Conservation (phyloP, 768 basidiomycete genomes). For the Pisolithus microcarpus region DNA sequence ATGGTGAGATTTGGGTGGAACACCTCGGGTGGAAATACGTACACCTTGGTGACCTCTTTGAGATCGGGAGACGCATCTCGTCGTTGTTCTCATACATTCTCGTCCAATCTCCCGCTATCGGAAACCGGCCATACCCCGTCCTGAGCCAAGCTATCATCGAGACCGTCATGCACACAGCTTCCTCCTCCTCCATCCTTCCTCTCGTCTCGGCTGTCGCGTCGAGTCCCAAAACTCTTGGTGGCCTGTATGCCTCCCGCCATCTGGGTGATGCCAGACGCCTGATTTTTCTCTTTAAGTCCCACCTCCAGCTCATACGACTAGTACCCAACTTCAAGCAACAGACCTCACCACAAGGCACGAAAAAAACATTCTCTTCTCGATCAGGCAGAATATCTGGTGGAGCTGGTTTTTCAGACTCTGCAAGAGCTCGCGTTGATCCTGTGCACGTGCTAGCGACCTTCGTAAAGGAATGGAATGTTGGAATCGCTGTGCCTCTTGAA, state of each 20-base stretch:
- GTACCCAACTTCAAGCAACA: conserved; percentile 66
- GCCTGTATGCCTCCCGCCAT: no score
- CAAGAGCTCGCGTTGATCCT: conserved; percentile 52
- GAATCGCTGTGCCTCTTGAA: conserved; percentile 53
- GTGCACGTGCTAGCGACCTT: conserved; percentile 69
- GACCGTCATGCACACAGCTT: conserved; percentile 64
- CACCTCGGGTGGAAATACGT: no score
- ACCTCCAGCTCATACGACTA: conserved; percentile 53
- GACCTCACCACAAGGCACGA: conserved; percentile 31
- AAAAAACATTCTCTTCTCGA: conserved; percentile 66
- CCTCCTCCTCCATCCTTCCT: conserved; percentile 71
- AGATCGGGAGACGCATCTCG: no score
- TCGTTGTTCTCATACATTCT: conserved; percentile 69
- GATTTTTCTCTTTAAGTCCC: conserved; percentile 60
- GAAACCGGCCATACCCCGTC: conserved; percentile 50
- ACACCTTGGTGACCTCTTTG: no score
- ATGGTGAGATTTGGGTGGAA: no score
- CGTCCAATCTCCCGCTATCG: conserved; percentile 47
- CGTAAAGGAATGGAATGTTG: conserved; percentile 58
- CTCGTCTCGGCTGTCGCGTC: no score
- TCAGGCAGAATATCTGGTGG: conserved; percentile 55
- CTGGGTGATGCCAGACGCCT: conserved; percentile 64
- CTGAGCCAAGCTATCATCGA: conserved; percentile 63
- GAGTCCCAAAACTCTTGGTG: no score
- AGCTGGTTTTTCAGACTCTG: conserved; percentile 36